phyloP scores from a whole-genome alignment of 2,329 filamentous ascomycete species.

The Trichoderma pleuroti region DNA sequence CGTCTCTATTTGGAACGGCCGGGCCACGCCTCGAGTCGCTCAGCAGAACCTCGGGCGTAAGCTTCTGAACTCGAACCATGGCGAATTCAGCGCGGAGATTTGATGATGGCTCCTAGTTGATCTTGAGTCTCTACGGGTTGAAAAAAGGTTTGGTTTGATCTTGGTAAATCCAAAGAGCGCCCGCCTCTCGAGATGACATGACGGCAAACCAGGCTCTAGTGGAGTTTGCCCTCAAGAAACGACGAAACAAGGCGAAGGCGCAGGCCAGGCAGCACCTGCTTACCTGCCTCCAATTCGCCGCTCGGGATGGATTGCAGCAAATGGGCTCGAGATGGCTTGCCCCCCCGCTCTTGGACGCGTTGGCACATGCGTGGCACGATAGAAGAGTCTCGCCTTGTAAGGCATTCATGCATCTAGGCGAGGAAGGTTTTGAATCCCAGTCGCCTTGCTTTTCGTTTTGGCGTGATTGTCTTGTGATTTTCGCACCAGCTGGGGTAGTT shows the following conservation, averaged over 20 bases:
- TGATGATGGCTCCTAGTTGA: background rate
- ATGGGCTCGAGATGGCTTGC: background rate
- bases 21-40: constrained; percentile 30
- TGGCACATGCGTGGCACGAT: constrained; percentile 17
- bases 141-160: background rate
- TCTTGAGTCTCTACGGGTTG: background rate
- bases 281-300: background rate
- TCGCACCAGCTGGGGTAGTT: background rate
- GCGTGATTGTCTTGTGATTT: background rate
- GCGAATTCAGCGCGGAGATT: background rate
- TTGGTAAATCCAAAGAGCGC: background rate
- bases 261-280: constrained; percentile 1
- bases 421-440: background rate
- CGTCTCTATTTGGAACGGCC: constrained; percentile 40
- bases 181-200: background rate
- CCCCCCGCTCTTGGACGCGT: constrained; percentile 16
- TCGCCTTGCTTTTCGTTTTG: background rate
- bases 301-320: background rate
- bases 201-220: background rate
- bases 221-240: background rate
- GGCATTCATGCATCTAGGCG: background rate
- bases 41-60: constrained; percentile 35
- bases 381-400: background rate
- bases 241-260: background rate
- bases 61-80: constrained; percentile 25